These are phyloP conservation scores for Eucalyptus polybractea DNA, from an alignment of 345 rosid genomes.

Conservation along the genomic window DNA sequence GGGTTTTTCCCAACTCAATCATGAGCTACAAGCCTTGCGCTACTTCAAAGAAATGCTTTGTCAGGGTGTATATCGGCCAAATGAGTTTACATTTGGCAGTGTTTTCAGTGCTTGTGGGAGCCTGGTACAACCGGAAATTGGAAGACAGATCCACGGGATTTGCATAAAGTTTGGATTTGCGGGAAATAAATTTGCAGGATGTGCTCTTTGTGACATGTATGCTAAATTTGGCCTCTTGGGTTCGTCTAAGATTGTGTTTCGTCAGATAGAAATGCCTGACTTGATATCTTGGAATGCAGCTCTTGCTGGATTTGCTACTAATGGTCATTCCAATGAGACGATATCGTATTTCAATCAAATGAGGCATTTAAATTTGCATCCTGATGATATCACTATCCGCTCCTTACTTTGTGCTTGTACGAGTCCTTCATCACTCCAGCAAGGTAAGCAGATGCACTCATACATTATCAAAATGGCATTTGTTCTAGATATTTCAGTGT, in stretches of 20 bases:
- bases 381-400: slow-evolving; percentile 33
- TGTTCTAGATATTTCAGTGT: slow-evolving; percentile 15
- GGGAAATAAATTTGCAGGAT: slow-evolving; percentile 22
- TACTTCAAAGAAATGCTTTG: slow-evolving; percentile 31
- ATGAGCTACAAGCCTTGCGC: slow-evolving; percentile 34
- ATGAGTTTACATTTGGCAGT: slow-evolving; percentile 49
- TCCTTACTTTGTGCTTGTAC: slow-evolving; percentile 36
- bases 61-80: slow-evolving; percentile 30
- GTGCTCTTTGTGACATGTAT: slow-evolving; percentile 51
- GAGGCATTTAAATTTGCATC: slow-evolving; percentile 13
- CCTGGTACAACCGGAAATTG: slow-evolving; percentile 27
- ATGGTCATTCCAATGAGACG: slow-evolving; percentile 18
- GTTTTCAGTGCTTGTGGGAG: slow-evolving; percentile 41
- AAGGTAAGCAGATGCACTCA: slow-evolving; percentile 44
- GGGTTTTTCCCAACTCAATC: slow-evolving; percentile 44
- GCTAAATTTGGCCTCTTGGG: slow-evolving; percentile 33
- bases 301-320: slow-evolving; percentile 40
- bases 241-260: slow-evolving; percentile 26
- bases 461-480: slow-evolving; percentile 35
- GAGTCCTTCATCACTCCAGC: slow-evolving; percentile 8
- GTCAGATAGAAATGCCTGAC: slow-evolving; percentile 38
- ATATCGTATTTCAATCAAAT: slow-evolving; percentile 17
- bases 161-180: slow-evolving; percentile 36
- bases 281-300: slow-evolving; percentile 49
- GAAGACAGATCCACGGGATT: slow-evolving; percentile 39